These are phyloP conservation scores for Hyaloscypha variabilis DNA, from an alignment of 495 filamentous ascomycete species.

Conservation along the genomic window DNA sequence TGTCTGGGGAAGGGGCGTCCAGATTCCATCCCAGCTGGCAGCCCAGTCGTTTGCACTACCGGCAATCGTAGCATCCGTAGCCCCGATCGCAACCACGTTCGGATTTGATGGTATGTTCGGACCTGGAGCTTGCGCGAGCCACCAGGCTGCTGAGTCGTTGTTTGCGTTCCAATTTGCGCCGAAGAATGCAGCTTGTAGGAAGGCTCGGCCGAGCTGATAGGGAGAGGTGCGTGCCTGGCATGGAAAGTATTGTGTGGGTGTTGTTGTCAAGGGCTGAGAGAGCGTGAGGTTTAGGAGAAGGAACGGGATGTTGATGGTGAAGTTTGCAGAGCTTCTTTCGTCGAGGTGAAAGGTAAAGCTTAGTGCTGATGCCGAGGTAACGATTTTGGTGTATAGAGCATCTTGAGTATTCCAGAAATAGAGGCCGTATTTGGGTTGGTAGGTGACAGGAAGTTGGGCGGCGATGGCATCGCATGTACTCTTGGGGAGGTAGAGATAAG, in stretches of 20 bases:
- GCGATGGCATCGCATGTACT: slow-evolving; percentile 46
- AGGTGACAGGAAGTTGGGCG: slow-evolving; percentile 43
- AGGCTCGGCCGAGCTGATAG: slow-evolving; percentile 54
- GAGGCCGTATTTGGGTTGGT: slow-evolving; percentile 33
- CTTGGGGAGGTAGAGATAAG: neutral
- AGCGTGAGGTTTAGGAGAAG: slow-evolving; percentile 47
- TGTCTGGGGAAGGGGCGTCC: no score
- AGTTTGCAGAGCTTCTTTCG: no score
- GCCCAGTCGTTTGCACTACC: no score
- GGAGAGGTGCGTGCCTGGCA: slow-evolving; percentile 23
- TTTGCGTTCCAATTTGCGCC: slow-evolving; percentile 47
- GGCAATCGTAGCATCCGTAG: no score
- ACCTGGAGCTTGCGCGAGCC: slow-evolving; percentile 55
- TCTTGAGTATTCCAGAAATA: slow-evolving; percentile 46
- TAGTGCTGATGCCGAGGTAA: slow-evolving; percentile 43
- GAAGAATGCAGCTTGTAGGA: slow-evolving; percentile 60
- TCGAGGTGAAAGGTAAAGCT: slow-evolving; percentile 7
- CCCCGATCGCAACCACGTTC: slow-evolving; percentile 12
- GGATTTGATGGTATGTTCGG: slow-evolving; percentile 35
- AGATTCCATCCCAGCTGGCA: no score
- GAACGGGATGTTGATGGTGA: no score
- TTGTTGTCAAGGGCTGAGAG: slow-evolving; percentile 42
- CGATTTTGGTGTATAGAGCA: slow-evolving; percentile 35
- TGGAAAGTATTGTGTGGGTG: slow-evolving; percentile 51
- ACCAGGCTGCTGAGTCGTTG: slow-evolving; percentile 40